A percentile compares a stretch with the other conserved stretches of the same genome.
Evolutionary conservation across 352 stramenopile species (phyloP).

Genomic region (Globisporangium cystogenes): DNA sequence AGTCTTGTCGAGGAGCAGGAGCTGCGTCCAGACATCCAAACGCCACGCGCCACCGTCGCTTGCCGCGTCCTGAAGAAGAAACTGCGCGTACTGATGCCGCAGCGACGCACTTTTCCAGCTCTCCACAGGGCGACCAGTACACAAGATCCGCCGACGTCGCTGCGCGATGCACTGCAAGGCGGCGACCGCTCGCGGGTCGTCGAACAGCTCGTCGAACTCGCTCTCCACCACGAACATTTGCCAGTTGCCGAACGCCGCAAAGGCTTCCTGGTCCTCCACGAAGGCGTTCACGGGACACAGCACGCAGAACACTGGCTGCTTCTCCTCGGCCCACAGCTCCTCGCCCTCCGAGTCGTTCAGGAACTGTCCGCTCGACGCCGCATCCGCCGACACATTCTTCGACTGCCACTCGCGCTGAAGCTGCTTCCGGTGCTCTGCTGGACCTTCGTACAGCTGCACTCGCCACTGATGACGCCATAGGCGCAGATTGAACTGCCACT

Average conservation of each 20-base stretch:
- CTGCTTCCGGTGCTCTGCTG: constrained; percentile 26
- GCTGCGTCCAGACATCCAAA: constrained; percentile 15
- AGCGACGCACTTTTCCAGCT: constrained; percentile 41
- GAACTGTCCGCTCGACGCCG: constrained; percentile 5
- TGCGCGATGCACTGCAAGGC: constrained; percentile 44
- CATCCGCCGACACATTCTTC: constrained; percentile 12
- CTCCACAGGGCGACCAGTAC: constrained; percentile 51
- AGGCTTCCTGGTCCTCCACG: constrained; percentile 39
- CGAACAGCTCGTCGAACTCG: constrained; percentile 40
- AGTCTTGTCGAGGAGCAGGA: constrained; percentile 33
- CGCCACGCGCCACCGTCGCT: constrained; percentile 5
- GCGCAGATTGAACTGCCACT: constrained; percentile 71
- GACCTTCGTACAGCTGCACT: constrained; percentile 59
- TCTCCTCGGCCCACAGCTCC: constrained; percentile 26
- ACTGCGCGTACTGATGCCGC: constrained; percentile 40
- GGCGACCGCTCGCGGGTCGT: constrained; percentile 30
- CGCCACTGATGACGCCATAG: constrained; percentile 42
- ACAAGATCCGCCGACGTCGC: constrained; percentile 49
- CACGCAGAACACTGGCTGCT: constrained; percentile 49
- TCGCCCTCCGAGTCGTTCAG: constrained; percentile 47
- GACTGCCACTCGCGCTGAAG: constrained; percentile 52
- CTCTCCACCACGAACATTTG: constrained; percentile 76
- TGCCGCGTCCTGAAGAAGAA: constrained; percentile 23
- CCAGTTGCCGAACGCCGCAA: constrained; percentile 45
- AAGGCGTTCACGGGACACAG: constrained; percentile 58